These are phyloP conservation scores for Pseudocercospora crystallina DNA, from an alignment of 2,329 filamentous ascomycete species.

Conservation along the genomic window DNA sequence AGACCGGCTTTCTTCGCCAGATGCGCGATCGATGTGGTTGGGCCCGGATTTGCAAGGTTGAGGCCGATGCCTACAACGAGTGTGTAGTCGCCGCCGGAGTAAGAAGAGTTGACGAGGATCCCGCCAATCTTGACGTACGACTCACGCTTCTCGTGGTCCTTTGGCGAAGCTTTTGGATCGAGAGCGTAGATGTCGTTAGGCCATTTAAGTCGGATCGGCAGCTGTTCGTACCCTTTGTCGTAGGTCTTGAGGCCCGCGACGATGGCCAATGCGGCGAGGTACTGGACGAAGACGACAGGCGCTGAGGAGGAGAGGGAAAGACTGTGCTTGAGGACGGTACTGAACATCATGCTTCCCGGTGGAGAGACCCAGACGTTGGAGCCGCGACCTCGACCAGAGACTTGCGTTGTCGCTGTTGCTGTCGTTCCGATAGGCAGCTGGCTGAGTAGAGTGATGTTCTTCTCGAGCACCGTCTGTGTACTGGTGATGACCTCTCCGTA, in stretches of 20 bases:
- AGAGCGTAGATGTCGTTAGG: constrained; percentile 78
- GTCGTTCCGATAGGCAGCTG: constrained; percentile 84
- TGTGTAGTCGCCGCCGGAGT: constrained; percentile 73
- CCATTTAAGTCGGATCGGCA: constrained; percentile 92
- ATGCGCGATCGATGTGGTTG: constrained; percentile 82
- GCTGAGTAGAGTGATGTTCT: constrained; percentile 78
- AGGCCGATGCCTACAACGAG: constrained; percentile 79
- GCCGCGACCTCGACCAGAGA: constrained; percentile 84
- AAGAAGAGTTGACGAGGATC: constrained; percentile 86
- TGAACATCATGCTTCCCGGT: constrained; percentile 81
- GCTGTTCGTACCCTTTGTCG: constrained; percentile 66
- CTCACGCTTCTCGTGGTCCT: constrained; percentile 55
- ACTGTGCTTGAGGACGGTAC: constrained; percentile 80
- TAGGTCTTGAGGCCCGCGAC: constrained; percentile 81
- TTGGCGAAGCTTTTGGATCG: constrained; percentile 26
- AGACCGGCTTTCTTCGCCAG: constrained; percentile 55
- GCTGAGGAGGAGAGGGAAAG: constrained; percentile 68
- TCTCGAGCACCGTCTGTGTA: constrained; percentile 90
- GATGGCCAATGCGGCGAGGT: constrained; percentile 83
- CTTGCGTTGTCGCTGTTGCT: constrained; percentile 78
- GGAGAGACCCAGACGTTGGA: constrained; percentile 95
- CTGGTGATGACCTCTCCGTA: constrained; percentile 93
- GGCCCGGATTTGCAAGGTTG: constrained; percentile 84
- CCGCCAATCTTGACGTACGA: constrained; percentile 92
- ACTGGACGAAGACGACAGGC: constrained; percentile 91